Evolutionary conservation across 2,329 filamentous ascomycete genomes (phyloP).

Genomic region (Talaromyces sp.): DNA sequence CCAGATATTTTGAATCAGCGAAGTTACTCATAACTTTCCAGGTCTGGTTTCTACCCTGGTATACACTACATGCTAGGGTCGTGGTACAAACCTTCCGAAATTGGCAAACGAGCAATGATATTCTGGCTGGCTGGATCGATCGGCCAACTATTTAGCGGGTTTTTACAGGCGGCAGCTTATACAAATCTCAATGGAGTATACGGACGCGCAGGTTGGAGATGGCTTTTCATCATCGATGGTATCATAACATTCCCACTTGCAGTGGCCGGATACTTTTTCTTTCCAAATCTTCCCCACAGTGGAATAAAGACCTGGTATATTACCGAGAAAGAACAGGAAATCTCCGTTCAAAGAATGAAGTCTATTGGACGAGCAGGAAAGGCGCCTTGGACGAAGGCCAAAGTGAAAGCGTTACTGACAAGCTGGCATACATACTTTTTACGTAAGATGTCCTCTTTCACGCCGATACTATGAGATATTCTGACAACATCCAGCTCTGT

Average conservation of each 20-base stretch:
- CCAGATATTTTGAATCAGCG: slow-evolving; percentile 6
- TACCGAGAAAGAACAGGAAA: slow-evolving; percentile 7
- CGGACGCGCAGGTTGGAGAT: slow-evolving; percentile 34
- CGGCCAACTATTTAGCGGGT: slow-evolving; percentile 37
- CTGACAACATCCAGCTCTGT: slow-evolving; percentile 24
- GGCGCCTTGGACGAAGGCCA: slow-evolving; percentile 36
- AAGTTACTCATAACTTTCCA: not conserved
- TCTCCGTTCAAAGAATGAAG: slow-evolving; percentile 31
- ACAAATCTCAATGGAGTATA: slow-evolving; percentile 27
- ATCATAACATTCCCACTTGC: slow-evolving; percentile 13
- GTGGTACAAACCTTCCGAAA: slow-evolving; percentile 43
- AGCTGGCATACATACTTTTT: slow-evolving; percentile 44
- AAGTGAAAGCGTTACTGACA: slow-evolving; percentile 31
- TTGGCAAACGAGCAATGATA: slow-evolving; percentile 37
- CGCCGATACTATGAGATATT: not conserved
- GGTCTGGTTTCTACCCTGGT: slow-evolving; percentile 33
- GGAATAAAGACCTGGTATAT: slow-evolving; percentile 14
- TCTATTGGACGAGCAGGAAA: slow-evolving; percentile 38
- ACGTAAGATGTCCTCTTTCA: slow-evolving; percentile 24
- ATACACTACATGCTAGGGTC: slow-evolving; percentile 41
- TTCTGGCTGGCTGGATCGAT: slow-evolving; percentile 34
- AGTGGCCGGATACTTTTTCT: slow-evolving; percentile 11
- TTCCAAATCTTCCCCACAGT: slow-evolving; percentile 10
- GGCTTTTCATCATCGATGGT: slow-evolving; percentile 33
- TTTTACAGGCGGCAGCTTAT: slow-evolving; percentile 36